A percentile compares a stretch with the other conserved stretches of the same genome.
These are phyloP conservation scores for Tolypocladium paradoxum DNA, from an alignment of 2,329 filamentous ascomycete species.

Conservation along the genomic window DNA sequence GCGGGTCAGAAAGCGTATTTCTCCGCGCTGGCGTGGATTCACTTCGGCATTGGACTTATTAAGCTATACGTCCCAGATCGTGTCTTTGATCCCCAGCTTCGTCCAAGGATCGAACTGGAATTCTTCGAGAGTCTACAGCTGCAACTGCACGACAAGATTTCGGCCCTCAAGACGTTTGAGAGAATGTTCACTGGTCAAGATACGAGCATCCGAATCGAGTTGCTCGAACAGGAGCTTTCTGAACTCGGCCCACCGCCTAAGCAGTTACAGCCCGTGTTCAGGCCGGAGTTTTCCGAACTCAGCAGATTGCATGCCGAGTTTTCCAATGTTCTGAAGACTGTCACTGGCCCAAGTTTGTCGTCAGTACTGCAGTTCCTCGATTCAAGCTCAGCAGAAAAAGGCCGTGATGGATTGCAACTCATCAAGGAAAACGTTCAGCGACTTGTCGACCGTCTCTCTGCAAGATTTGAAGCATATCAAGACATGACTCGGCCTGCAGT, in stretches of 20 bases:
- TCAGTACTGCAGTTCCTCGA: slow-evolving; percentile 17
- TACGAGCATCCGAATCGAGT: slow-evolving; percentile 54
- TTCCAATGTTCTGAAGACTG: slow-evolving; percentile 58
- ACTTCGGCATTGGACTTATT: slow-evolving; percentile 64
- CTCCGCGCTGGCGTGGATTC: slow-evolving; percentile 55
- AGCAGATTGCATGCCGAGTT: slow-evolving; percentile 73
- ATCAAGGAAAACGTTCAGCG: slow-evolving; percentile 50
- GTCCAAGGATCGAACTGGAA: slow-evolving; percentile 53
- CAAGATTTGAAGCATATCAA: slow-evolving; percentile 67
- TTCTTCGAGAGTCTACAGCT: slow-evolving; percentile 44
- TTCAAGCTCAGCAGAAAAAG: slow-evolving; percentile 8
- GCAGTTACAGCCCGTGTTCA: slow-evolving; percentile 54
- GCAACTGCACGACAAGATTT: slow-evolving; percentile 44
- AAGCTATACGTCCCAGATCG: slow-evolving; percentile 77
- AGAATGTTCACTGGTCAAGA: slow-evolving; percentile 54
- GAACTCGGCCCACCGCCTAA: slow-evolving; percentile 57
- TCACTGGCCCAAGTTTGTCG: slow-evolving; percentile 38
- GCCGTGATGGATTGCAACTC: slow-evolving; percentile 32
- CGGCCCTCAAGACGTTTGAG: slow-evolving; percentile 56
- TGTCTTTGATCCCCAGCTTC: slow-evolving; percentile 69
- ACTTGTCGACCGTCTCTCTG: slow-evolving; percentile 58
- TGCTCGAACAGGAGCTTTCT: slow-evolving; percentile 51
- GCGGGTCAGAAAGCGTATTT: slow-evolving; percentile 15
- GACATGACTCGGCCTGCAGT: slow-evolving; percentile 72
- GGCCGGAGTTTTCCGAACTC: slow-evolving; percentile 59